Evolutionary conservation across 306 rosid genomes (phyloP), one percentile per base, ranked within the genome.

Genomic region (Myrica gale): DNA sequence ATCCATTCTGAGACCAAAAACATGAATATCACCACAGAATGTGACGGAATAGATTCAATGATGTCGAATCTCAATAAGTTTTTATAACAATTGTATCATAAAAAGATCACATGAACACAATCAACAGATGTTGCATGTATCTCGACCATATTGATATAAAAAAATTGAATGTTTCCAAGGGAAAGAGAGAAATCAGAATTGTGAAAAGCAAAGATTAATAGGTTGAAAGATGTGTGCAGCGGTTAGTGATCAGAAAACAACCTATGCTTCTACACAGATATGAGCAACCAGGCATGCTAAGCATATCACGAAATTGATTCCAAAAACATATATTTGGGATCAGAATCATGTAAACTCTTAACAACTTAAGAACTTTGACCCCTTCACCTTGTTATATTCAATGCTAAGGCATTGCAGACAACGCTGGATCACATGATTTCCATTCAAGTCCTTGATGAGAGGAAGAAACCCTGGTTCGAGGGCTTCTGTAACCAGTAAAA

Each of bases 361-460:
- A 16, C 44, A 76, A 47, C 70, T 68, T 62, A 13, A 44, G 26
- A 46, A 67, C 21, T 57, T 11, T 44, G 57, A 19, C 66, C 58
- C 20, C 9, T 81, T 76, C 71, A 84, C 96, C 87, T 77, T 81
- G 82, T 83, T 88, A 77, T 87, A 81, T 74, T 78, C 90, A 66
- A 60, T 72, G 80, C 82, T 75, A 58, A 90, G 82, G 74, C 82
- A 87, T 73, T 83, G 84, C 81, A 90, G 81, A 74, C 93, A 90
- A 51, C 85, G 82, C 68, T 88, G 96, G 72, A 89, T 79, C 63
- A 90, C 93, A 44, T 90, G 96, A 81, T 88, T 88, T 51, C 96
- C 96, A 81, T 88, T 87, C 21, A 82, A 76, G 78, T 88, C 86
- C 73, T 81, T 88, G 79, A 90, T 85, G 74, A 90, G 93, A 52